These are phyloP conservation scores for Claviceps pusilla DNA, from an alignment of 2,329 filamentous ascomycete genomes.

Conservation along the genomic window DNA sequence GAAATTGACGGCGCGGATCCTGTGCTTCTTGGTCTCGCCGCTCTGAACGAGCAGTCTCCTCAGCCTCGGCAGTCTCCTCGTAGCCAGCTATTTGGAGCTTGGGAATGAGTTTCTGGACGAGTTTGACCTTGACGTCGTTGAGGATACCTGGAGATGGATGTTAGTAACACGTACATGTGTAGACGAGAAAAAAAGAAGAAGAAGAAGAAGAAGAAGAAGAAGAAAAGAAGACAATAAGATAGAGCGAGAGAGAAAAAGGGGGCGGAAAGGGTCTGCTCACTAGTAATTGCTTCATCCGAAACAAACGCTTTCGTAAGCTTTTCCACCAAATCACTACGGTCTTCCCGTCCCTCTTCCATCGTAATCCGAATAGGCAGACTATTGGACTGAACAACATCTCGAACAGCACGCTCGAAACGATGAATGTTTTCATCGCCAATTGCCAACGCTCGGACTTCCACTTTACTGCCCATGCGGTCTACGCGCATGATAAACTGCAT, in stretches of 20 bases:
- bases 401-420: slow-evolving; percentile 54
- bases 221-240: too few relatives aligned
- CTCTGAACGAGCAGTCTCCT: slow-evolving; percentile 25
- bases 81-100: slow-evolving; percentile 66
- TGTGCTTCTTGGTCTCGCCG: slow-evolving; percentile 26
- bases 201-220: too few relatives aligned
- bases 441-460: slow-evolving; percentile 67
- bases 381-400: slow-evolving; percentile 56
- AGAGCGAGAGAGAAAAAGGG: too few relatives aligned
- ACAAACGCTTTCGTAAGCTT: slow-evolving; percentile 54
- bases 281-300: slow-evolving; percentile 48
- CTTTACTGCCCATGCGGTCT: slow-evolving; percentile 66
- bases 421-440: slow-evolving; percentile 68
- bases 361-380: slow-evolving; percentile 42
- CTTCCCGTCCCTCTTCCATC: slow-evolving; percentile 28
- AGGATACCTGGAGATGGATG: slow-evolving; percentile 39
- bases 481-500: slow-evolving; percentile 73
- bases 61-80: slow-evolving; percentile 40
- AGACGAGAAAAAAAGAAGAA: too few relatives aligned
- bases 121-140: slow-evolving; percentile 55
- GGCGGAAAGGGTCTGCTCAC: slow-evolving; percentile 11
- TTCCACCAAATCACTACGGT: slow-evolving; percentile 31
- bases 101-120: slow-evolving; percentile 74
- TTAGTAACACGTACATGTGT: not conserved
- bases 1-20: slow-evolving; percentile 17